Conservation (phyloP, 75 land plant genomes). For the Larix kaempferi region DNA sequence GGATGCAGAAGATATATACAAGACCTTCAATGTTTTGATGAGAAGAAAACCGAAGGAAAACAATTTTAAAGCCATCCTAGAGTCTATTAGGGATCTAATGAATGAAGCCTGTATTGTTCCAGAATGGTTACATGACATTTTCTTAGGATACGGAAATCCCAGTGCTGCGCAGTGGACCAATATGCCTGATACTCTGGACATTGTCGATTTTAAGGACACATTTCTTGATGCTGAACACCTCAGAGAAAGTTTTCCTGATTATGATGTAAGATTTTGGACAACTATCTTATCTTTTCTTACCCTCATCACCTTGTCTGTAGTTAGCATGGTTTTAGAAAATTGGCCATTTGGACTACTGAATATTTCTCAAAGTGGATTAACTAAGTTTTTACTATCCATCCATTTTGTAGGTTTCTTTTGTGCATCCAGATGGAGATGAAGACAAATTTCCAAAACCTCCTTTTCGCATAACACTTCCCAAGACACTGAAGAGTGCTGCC, state of each 20-base stretch:
- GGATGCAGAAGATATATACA: constrained; percentile 79
- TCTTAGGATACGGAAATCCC: constrained; percentile 98
- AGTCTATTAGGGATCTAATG: constrained; percentile 96
- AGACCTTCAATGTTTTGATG: constrained; percentile 90
- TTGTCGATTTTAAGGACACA: constrained; percentile 94
- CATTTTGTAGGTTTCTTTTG: constrained; percentile 57
- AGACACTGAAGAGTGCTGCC: constrained; percentile 28
- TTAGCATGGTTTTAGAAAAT: constrained; percentile 3
- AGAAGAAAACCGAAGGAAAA: constrained; percentile 98
- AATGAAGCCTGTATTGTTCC: constrained; percentile 97
- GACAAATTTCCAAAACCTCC: constrained; percentile 65
- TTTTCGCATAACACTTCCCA: constrained; percentile 73
- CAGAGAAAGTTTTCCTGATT: constrained; percentile 66
- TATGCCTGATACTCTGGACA: constrained; percentile 82
- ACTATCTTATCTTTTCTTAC: not conserved
- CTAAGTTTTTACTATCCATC: not conserved
- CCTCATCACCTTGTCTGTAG: not conserved
- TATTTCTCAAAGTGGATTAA: not conserved
- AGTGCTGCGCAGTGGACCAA: constrained; percentile 94
- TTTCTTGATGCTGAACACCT: constrained; percentile 91
- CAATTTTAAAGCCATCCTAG: constrained; percentile 98
- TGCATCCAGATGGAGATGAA: constrained; percentile 57
- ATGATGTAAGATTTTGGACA: constrained; percentile 40
- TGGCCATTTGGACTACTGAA: not conserved
- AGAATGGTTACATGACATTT: constrained; percentile 89